Percentiles rank a stretch among this genome's conserved stretches.
phyloP scores from a whole-genome alignment of 2,329 filamentous ascomycete genomes.

The Salinomyces thailandicus region DNA sequence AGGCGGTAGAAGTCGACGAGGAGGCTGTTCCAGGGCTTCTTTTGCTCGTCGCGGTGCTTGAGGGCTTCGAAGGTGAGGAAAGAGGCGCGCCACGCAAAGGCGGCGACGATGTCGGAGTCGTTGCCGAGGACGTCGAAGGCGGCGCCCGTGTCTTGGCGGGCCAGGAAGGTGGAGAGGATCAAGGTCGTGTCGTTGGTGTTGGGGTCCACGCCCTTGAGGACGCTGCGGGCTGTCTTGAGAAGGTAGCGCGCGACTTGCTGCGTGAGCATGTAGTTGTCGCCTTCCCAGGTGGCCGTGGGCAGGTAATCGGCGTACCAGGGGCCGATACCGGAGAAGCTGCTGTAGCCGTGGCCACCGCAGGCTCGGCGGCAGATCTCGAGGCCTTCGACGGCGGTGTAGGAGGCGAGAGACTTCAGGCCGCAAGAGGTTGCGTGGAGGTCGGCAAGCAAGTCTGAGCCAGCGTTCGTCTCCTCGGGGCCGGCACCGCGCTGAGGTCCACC shows the following conservation, averaged over 20 bases:
- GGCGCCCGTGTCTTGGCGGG: conserved; percentile 57
- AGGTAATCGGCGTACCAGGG: conserved; percentile 66
- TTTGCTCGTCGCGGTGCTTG: conserved; percentile 63
- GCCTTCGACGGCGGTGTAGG: conserved; percentile 61
- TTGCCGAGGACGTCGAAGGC: conserved; percentile 64
- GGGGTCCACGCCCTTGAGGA: conserved; percentile 53
- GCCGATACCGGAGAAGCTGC: conserved; percentile 64
- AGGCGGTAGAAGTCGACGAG: conserved; percentile 70
- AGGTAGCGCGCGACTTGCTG: conserved; percentile 70
- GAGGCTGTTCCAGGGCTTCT: conserved; percentile 66
- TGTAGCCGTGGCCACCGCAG: conserved; percentile 69
- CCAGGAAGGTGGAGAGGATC: conserved; percentile 55
- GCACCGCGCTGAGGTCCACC: conserved; percentile 42
- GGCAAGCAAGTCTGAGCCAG: conserved; percentile 57
- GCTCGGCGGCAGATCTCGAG: conserved; percentile 65
- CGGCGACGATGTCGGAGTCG: conserved; percentile 59
- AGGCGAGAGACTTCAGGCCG: conserved; percentile 62
- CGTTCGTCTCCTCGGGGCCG: conserved; percentile 56
- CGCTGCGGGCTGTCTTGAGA: conserved; percentile 62
- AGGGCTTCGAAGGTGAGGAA: conserved; percentile 67
- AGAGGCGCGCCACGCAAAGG: conserved; percentile 65
- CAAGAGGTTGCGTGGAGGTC: conserved; percentile 69
- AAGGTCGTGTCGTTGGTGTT: conserved; percentile 57
- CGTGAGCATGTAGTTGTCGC: conserved; percentile 74
- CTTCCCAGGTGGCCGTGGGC: conserved; percentile 62